Evolutionary conservation across 2,329 filamentous ascomycete genomes (phyloP), one percentile per base, ranked within the genome.

Genomic region (Alternaria alternata): DNA sequence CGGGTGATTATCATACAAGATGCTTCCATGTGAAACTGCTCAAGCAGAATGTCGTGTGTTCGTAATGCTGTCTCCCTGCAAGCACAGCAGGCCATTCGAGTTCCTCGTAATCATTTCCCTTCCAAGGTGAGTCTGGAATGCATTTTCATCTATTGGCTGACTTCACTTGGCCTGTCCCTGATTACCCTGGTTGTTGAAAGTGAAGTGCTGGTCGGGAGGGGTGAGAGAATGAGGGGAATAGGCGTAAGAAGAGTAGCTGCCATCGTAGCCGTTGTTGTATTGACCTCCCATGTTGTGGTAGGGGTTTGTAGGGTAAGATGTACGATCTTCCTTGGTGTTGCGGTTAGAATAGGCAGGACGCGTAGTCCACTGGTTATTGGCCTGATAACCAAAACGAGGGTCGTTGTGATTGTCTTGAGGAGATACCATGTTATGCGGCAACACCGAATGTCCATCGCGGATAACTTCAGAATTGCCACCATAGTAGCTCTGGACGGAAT

Each of bases 241-340:
- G 43, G 57, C 58, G 51, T 63, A 66, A 3, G 56, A 53, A 20
- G 66, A 58, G 46, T 70, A 72, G 14, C 63, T 63, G 28, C 62
- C 68, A 12, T 57, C 54, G 53, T 69, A 72, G 38, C 59, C 61
- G 49, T 54, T 61, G 49, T 57, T 58, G 59, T 63, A 68, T 57
- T 67, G 65, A 24, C 52, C 61, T 34, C 57, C 54, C 26, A 53
- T 63, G 36, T 52, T 54, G 36, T 56, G 66, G 54, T 72, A 75
- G 18, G 70, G 71, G 48, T 70, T 70, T 18, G 64, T 56, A 18
- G 62, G 60, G 54, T 70, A 71, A 11, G 63, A 62, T 49, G 62
- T 41, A 14, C 63, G 61, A 14, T 70, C 67, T 36, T 74, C 70
- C 53, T 68, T 74, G 54, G 51, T 63, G n/a, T 67, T 63, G 52